Evolutionary conservation across 306 rosid species (phyloP), one percentile per base, ranked within the genome.

Genomic region (Vicia faba): DNA sequence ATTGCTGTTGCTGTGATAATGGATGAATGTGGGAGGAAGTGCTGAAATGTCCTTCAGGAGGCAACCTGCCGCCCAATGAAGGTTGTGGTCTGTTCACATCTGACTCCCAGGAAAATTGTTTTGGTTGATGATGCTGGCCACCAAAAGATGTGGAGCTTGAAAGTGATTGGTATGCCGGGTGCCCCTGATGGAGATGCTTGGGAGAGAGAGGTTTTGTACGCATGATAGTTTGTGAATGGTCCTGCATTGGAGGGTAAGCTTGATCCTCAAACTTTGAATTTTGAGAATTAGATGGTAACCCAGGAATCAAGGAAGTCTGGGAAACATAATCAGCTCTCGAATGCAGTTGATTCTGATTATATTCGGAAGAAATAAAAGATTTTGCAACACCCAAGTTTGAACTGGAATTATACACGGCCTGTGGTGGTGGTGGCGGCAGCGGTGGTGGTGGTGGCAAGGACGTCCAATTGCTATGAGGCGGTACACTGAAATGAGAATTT

Each of bases 381-480:
- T 76, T 74, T 28, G 79, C 67, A 76, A 74, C 72, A 71, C 73
- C 84, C 19, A 81, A 55, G 79, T 60, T 69, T 44, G 70, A 74
- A 59, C 70, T 69, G 59, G 88, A 70, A 78, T 77, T 74, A 80
- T 69, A 75, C 14, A 55, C 56, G 0, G 16, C 64, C 54, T 9
- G 72, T 55, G 78, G 11, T 36, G 78, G 11, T 36, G 45, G 64
- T 4, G 66, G 80, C 2, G 71, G 80, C 2, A 64, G 89, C 1
- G 83, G 88, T 0, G 88, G 88, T 0, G 77, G 88, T 0, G 87
- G 88, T 0, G 77, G 89, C 74, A 87, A 81, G 60, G 88, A 66
- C 48, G 83, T 69, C 91, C 88, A 79, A 46, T 81, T 68, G 73
- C 76, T 80, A 72, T 66, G 77, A 23, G 83, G 82, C 33, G 83